Conservation (phyloP, 2,329 filamentous ascomycete genomes). For the Paraphoma sp. region DNA sequence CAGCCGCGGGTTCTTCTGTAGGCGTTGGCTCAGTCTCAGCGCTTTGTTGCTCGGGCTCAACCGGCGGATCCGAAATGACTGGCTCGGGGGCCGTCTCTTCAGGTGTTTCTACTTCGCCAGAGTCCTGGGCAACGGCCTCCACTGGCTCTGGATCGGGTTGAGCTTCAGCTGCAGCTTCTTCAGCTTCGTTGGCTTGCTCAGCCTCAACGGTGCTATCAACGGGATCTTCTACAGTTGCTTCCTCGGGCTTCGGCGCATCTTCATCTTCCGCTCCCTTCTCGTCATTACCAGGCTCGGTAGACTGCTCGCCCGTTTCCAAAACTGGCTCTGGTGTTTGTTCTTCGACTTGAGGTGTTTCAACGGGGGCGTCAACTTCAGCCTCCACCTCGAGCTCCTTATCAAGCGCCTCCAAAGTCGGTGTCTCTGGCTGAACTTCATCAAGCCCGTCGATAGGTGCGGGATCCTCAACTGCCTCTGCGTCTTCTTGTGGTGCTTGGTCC, state of each 20-base stretch:
- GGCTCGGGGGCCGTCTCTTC: neutral
- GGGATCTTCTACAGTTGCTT: neutral
- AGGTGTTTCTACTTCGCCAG: constrained; percentile 1
- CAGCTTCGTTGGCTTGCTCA: neutral
- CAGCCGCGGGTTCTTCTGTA: neutral
- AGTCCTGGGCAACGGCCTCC: constrained; percentile 3
- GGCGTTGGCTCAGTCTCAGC: neutral
- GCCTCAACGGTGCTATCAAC: neutral
- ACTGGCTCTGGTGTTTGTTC: neutral
- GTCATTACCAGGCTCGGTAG: neutral
- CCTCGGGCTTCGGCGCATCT: neutral
- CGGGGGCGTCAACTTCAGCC: too few species aligned
- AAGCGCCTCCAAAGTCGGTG: neutral
- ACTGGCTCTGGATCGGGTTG: constrained; percentile 2
- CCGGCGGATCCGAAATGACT: neutral
- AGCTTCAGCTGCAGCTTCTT: constrained; percentile 1
- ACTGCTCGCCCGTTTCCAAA: too few species aligned
- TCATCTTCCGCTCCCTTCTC: neutral
- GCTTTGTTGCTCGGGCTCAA: neutral
- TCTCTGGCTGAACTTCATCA: constrained; percentile 17
- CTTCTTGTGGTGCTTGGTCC: neutral
- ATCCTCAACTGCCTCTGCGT: neutral
- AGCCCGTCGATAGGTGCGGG: constrained; percentile 1
- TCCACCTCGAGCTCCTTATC: neutral
- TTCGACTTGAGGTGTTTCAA: neutral